phyloP scores from a whole-genome alignment of 306 rosid genomes.

The Nissolia schottii region DNA sequence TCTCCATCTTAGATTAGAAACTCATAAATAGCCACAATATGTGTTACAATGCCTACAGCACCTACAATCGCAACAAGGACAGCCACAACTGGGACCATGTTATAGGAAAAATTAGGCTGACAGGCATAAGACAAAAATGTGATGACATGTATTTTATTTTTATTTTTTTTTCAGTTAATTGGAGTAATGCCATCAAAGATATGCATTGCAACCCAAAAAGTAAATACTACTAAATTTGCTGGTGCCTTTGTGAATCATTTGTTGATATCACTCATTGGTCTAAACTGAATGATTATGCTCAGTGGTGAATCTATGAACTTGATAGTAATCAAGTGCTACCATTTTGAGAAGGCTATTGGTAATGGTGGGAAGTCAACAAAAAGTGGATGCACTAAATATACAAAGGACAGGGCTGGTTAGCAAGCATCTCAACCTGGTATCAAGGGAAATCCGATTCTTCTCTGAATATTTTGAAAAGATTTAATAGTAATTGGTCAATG shows the following conservation, averaged over 20 bases:
- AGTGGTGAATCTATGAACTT: constrained; percentile 23
- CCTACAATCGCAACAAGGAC: no score
- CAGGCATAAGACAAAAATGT: neutral
- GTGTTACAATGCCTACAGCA: no score
- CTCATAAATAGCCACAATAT: no score
- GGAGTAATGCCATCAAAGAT: constrained; percentile 14
- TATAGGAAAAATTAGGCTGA: no score
- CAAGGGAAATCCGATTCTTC: constrained; percentile 16
- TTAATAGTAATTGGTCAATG: constrained; percentile 3
- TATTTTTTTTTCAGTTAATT: constrained; percentile 7
- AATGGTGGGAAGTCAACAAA: neutral
- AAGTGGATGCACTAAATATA: neutral
- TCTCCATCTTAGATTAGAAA: no score
- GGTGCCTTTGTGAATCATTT: no score
- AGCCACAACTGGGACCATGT: no score
- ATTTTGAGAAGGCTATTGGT: neutral
- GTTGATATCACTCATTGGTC: neutral
- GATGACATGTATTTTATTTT: neutral
- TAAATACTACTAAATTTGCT: no score
- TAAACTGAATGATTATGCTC: constrained; percentile 14
- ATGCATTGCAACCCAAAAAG: neutral
- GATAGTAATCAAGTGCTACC: neutral
- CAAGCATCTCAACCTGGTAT: constrained; percentile 27
- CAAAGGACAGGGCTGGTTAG: constrained; percentile 35
- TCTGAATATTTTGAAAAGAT: constrained; percentile 4